Percentiles rank a stretch among this genome's conserved stretches.
phyloP scores from a whole-genome alignment of 495 filamentous ascomycete species.

The Penicillium crystallinum region DNA sequence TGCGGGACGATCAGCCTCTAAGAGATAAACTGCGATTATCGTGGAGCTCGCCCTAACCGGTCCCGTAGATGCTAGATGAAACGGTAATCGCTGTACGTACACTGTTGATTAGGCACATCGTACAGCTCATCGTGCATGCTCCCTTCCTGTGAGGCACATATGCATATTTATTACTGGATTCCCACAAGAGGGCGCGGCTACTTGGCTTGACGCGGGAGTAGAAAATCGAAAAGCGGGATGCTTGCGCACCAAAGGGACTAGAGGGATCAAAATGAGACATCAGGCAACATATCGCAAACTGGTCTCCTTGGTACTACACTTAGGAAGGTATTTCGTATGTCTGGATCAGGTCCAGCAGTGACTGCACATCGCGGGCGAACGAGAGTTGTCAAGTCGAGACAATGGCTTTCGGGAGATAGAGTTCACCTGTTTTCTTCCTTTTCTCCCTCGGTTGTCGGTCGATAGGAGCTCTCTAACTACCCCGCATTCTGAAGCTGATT shows the following conservation, averaged over 20 bases:
- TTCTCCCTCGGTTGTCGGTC: too few relatives aligned
- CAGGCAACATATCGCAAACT: not conserved
- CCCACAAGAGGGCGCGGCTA: not conserved
- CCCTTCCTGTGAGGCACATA: too few relatives aligned
- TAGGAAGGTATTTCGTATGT: too few relatives aligned
- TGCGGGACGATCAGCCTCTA: not conserved
- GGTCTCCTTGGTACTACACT: too few relatives aligned
- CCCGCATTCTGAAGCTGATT: conserved; percentile 15
- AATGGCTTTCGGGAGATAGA: not conserved
- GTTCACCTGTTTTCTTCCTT: not conserved
- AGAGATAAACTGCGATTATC: not conserved
- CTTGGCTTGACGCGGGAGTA: not conserved
- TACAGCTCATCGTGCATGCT: not conserved
- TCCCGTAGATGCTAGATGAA: not conserved
- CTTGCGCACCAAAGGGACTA: not conserved
- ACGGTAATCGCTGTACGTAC: not conserved
- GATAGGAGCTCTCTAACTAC: conserved; percentile 5
- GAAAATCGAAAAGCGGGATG: not conserved
- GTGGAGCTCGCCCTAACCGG: not conserved
- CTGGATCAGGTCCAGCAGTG: too few relatives aligned
- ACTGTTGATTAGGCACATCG: not conserved
- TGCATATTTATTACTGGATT: not conserved
- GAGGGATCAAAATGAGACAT: not conserved
- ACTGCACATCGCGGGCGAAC: too few relatives aligned
- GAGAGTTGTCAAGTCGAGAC: too few relatives aligned